A percentile compares a stretch with the other conserved stretches of the same genome.
Conservation (phyloP, 257 asterid genomes). For the Solanum bukasovii region DNA sequence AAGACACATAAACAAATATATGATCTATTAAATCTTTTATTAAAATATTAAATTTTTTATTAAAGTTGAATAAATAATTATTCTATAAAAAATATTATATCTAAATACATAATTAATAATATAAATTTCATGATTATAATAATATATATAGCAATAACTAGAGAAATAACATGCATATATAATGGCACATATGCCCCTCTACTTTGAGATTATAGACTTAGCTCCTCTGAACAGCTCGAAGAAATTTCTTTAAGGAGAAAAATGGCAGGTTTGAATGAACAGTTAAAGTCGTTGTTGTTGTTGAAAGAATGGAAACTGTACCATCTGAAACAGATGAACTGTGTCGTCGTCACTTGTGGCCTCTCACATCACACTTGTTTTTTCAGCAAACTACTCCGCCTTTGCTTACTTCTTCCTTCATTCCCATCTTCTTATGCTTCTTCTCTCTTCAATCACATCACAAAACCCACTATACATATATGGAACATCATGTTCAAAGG, state of each 20-base stretch:
- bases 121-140: no score
- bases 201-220: no score
- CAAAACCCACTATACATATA: constrained; percentile 2
- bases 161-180: no score
- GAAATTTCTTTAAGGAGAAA: not conserved
- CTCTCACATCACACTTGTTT: not conserved
- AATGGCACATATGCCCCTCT: no score
- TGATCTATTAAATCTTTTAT: no score
- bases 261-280: not conserved
- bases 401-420: constrained; percentile 1
- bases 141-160: no score
- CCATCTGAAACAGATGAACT: constrained; percentile 6
- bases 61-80: no score
- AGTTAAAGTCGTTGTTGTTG: not conserved
- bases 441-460: not conserved
- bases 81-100: no score
- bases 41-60: no score
- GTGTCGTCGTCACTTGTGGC: constrained; percentile 1
- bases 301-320: not conserved
- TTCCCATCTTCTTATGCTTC: constrained; percentile 9
- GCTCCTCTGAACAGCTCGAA: no score
- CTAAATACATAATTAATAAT: no score
- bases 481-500: constrained; percentile 37
- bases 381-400: constrained; percentile 3
- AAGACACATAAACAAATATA: no score